Conservation (phyloP, 805 yeast genomes). For the Spathaspora arborariae region DNA sequence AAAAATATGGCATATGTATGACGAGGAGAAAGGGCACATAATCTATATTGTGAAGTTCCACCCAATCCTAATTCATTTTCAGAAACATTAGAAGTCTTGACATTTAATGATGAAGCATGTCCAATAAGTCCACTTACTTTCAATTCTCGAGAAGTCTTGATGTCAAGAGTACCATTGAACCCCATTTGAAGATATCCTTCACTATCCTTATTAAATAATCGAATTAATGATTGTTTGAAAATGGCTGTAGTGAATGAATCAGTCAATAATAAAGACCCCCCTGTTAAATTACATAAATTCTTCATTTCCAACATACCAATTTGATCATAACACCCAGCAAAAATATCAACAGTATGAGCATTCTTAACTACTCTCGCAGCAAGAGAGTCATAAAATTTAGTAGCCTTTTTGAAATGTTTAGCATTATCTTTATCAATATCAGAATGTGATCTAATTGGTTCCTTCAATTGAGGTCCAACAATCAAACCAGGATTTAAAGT, state of each 20-base stretch:
- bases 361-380: constrained; percentile 66
- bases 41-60: constrained; percentile 82
- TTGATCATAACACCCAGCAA: constrained; percentile 96
- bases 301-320: constrained; percentile 95
- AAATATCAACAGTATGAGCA: constrained; percentile 83
- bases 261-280: constrained; percentile 82
- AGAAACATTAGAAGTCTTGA: constrained; percentile 70
- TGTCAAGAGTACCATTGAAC: constrained; percentile 83
- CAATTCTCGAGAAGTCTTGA: constrained; percentile 81
- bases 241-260: constrained; percentile 95
- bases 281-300: constrained; percentile 76
- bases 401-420: constrained; percentile 82
- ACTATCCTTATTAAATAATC: constrained; percentile 82
- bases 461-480: constrained; percentile 86
- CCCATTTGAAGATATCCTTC: constrained; percentile 87
- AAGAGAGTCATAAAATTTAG: constrained; percentile 71
- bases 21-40: constrained; percentile 81
- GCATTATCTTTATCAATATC: constrained; percentile 91
- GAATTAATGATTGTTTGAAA: constrained; percentile 86
- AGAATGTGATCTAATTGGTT: constrained; percentile 95
- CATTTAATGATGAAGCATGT: constrained; percentile 73
- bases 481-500: constrained; percentile 93
- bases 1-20: constrained; percentile 88
- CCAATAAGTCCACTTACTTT: constrained; percentile 93
- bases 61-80: constrained; percentile 95